phyloP scores from a whole-genome alignment of 2,329 filamentous ascomycete genomes.

The Hypocreales sp. region DNA sequence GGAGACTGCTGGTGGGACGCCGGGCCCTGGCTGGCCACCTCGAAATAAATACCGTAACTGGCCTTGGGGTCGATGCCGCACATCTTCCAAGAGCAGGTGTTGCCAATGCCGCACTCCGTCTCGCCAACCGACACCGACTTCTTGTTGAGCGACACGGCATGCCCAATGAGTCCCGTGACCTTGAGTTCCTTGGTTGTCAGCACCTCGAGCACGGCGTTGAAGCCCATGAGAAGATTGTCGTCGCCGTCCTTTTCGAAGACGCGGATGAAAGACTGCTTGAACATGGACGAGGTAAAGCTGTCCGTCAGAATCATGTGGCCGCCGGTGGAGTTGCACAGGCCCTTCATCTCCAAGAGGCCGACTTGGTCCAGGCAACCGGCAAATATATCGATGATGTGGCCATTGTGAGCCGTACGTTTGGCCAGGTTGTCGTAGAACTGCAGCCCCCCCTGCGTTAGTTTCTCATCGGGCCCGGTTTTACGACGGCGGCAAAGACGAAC shows the following conservation, averaged over 20 bases:
- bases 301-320: conserved; percentile 98
- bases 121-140: conserved; percentile 95
- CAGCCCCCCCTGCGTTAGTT: too few species aligned
- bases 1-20: conserved; percentile 73
- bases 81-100: conserved; percentile 99
- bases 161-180: conserved; percentile 91
- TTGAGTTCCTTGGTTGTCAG: conserved; percentile 96
- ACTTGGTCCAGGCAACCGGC: conserved; percentile 96
- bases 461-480: background rate
- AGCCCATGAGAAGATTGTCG: conserved; percentile 93
- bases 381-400: conserved; percentile 95
- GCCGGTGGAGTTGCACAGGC: conserved; percentile 85
- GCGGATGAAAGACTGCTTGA: conserved; percentile 94
- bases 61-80: conserved; percentile 89
- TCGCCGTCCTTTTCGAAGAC: conserved; percentile 95
- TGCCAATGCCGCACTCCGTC: conserved; percentile 95
- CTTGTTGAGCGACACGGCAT: conserved; percentile 93
- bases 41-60: conserved; percentile 94
- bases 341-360: conserved; percentile 95
- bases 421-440: conserved; percentile 91
- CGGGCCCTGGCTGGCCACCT: conserved; percentile 87
- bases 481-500: conserved; percentile 24
- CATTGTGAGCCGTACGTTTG: conserved; percentile 89
- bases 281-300: conserved; percentile 97
- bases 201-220: conserved; percentile 92